Evolutionary conservation across 2,329 filamentous ascomycete genomes (phyloP).

Genomic region (Calonectria ilicicola): DNA sequence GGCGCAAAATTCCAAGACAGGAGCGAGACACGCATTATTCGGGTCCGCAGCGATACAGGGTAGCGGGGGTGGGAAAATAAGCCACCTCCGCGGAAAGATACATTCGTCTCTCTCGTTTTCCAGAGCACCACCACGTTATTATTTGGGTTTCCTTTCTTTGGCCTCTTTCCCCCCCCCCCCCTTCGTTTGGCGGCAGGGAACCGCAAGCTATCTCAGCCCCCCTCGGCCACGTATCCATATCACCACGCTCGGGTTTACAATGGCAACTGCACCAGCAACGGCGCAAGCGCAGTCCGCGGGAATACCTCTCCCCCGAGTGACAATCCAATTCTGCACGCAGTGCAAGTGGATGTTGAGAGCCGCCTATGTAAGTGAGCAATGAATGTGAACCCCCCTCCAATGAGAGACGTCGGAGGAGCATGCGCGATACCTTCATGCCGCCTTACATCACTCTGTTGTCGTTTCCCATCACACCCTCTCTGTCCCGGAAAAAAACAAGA

Average conservation of each 20-base stretch:
- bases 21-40: background rate
- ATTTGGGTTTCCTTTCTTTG: background rate
- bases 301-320: slow-evolving; percentile 71
- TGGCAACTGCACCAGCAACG: background rate
- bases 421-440: background rate
- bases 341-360: slow-evolving; percentile 93
- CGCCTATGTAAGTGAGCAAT: slow-evolving; percentile 75
- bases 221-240: background rate
- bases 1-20: background rate
- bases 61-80: background rate
- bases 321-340: slow-evolving; percentile 94
- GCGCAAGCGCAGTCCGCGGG: slow-evolving; percentile 20
- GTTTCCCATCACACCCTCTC: background rate
- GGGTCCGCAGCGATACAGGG: background rate
- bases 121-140: background rate
- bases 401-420: background rate
- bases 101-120: background rate
- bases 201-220: background rate
- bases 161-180: background rate
- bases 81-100: background rate
- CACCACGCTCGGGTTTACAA: background rate
- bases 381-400: background rate
- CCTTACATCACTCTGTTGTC: background rate
- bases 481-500: background rate
- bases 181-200: background rate